phyloP scores from a whole-genome alignment of 78 protist species.

The Trichosphaerium sp. region DNA sequence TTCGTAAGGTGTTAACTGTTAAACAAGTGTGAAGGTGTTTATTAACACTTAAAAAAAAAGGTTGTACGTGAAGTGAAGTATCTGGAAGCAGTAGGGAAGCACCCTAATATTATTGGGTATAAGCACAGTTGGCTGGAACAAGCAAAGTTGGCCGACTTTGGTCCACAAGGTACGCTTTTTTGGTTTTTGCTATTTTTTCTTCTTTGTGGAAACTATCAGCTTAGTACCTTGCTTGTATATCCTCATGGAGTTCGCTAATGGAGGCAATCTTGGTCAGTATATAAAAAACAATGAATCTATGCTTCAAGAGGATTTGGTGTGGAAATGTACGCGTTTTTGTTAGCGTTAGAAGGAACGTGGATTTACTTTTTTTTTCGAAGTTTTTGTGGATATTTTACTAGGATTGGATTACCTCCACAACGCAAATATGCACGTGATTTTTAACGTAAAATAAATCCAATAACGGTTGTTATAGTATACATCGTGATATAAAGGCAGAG shows the following conservation, averaged over 20 bases:
- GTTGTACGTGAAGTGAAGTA: no score
- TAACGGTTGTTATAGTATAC: conserved; percentile 28
- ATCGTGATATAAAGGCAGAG: conserved; percentile 44
- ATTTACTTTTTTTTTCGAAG: not conserved
- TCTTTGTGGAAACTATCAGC: no score
- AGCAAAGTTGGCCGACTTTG: conserved; percentile 39
- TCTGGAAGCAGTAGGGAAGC: conserved; percentile 47
- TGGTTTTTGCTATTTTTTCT: no score
- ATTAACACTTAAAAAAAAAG: conserved; percentile 10
- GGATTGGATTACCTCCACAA: conserved; percentile 53
- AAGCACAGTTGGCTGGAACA: conserved; percentile 62
- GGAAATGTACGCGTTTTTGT: conserved; percentile 35
- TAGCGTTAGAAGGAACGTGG: not conserved
- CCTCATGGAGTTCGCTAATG: conserved; percentile 54
- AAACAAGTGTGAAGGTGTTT: not conserved
- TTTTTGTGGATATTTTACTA: conserved; percentile 46
- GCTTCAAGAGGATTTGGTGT: conserved; percentile 34
- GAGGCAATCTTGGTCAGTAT: conserved; percentile 47
- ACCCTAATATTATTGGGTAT: conserved; percentile 54
- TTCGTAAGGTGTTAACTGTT: conserved; percentile 4
- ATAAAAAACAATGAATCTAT: conserved; percentile 9
- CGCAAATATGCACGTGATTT: no score
- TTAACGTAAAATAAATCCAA: no score
- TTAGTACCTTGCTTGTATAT: conserved; percentile 60
- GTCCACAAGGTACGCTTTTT: no score